phyloP scores from a whole-genome alignment of 2,329 filamentous ascomycete species.

The Cercospora brassicicola region DNA sequence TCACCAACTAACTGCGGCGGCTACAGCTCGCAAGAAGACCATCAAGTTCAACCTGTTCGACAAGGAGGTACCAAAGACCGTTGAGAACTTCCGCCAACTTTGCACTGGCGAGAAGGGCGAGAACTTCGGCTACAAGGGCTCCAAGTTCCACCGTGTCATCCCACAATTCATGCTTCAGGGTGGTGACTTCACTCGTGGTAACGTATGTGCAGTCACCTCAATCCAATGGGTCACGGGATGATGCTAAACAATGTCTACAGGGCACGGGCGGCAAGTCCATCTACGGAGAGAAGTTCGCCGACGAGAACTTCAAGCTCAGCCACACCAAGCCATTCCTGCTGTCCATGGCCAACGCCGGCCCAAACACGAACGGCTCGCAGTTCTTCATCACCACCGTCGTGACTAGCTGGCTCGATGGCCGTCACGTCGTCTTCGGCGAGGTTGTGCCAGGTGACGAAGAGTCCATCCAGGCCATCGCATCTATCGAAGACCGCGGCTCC shows the following conservation, averaged over 20 bases:
- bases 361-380: slow-evolving; percentile 83
- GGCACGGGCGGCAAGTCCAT: slow-evolving; percentile 96
- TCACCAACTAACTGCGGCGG: background rate
- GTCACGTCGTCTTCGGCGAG: slow-evolving; percentile 83
- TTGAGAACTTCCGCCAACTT: slow-evolving; percentile 91
- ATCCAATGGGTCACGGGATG: background rate
- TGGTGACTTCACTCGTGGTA: slow-evolving; percentile 92
- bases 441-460: slow-evolving; percentile 57
- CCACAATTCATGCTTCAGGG: slow-evolving; percentile 99
- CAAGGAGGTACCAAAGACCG: slow-evolving; percentile 85
- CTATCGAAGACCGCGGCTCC: slow-evolving; percentile 61
- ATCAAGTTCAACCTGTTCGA: slow-evolving; percentile 90
- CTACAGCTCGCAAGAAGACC: slow-evolving; percentile 67
- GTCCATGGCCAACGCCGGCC: slow-evolving; percentile 97
- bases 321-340: slow-evolving; percentile 91
- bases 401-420: slow-evolving; percentile 70
- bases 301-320: slow-evolving; percentile 91
- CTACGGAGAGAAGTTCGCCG: slow-evolving; percentile 94
- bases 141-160: slow-evolving; percentile 93
- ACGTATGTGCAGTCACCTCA: slow-evolving; percentile 59
- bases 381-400: slow-evolving; percentile 72
- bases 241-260: slow-evolving; percentile 47
- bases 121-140: slow-evolving; percentile 69
- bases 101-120: slow-evolving; percentile 91
- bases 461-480: slow-evolving; percentile 57